A percentile compares a stretch with the other conserved stretches of the same genome.
Evolutionary conservation across 257 asterid genomes (phyloP).

Genomic region (Ligustrum vulgare): DNA sequence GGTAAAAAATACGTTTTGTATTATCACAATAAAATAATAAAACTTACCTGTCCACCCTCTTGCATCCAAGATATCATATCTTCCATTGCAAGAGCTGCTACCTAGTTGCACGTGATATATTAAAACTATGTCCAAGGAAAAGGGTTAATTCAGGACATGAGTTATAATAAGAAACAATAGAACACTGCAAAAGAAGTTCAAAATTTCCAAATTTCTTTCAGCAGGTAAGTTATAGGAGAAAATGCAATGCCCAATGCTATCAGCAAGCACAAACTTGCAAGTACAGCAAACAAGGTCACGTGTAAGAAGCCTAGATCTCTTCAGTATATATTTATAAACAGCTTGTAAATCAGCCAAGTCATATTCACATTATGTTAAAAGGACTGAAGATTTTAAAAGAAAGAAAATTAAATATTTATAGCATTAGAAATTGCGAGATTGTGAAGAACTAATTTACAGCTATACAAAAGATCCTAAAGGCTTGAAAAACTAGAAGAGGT

Average conservation of each 20-base stretch:
- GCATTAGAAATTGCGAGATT: background rate
- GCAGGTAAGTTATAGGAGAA: background rate
- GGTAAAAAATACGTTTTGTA: slow-evolving; percentile 14
- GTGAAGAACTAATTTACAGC: background rate
- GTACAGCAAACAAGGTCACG: background rate
- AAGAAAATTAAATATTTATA: background rate
- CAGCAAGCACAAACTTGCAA: background rate
- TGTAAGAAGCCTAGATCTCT: background rate
- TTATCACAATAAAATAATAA: slow-evolving; percentile 7
- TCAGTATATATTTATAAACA: background rate
- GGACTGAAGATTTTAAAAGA: background rate
- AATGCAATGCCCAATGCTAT: background rate
- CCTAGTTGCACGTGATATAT: slow-evolving; percentile 86
- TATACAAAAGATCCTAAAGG: background rate
- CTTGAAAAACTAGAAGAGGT: background rate
- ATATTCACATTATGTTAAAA: background rate
- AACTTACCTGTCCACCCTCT: slow-evolving; percentile 98
- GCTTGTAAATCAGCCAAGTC: background rate
- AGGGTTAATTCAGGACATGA: slow-evolving; percentile 44
- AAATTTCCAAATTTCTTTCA: background rate
- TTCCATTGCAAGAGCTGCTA: slow-evolving; percentile 99
- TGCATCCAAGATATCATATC: slow-evolving; percentile 99
- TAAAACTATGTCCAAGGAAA: slow-evolving; percentile 71
- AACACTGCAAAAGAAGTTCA: slow-evolving; percentile 15
- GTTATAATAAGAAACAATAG: slow-evolving; percentile 12